Conservation (phyloP, 768 basidiomycete species). For the Artomyces pyxidatus region DNA sequence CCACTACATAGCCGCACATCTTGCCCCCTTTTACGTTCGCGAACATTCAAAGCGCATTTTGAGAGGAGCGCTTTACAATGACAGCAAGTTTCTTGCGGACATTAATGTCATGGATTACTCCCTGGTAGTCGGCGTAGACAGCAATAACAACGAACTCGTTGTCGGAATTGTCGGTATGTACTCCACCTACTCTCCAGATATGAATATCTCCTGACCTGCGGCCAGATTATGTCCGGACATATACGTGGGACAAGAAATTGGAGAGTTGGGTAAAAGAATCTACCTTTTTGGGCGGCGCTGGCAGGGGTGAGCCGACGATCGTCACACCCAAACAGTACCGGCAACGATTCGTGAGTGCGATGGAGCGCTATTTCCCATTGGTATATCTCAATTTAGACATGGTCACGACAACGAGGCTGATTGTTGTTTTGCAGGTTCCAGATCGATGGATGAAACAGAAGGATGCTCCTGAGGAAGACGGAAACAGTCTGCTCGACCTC, state of each 20-base stretch:
- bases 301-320: constrained; percentile 90
- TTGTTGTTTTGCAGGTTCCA: constrained; percentile 46
- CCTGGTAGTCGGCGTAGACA: constrained; percentile 91
- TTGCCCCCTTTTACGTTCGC: constrained; percentile 88
- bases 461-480: constrained; percentile 72
- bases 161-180: constrained; percentile 91
- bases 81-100: constrained; percentile 90
- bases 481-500: constrained; percentile 28
- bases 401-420: no score
- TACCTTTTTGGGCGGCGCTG: constrained; percentile 75
- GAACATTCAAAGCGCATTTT: constrained; percentile 94
- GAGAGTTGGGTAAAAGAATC: constrained; percentile 99
- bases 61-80: constrained; percentile 85
- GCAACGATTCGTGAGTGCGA: constrained; percentile 76
- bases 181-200: background rate
- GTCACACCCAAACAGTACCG: constrained; percentile 94
- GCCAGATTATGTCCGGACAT: constrained; percentile 88
- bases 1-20: constrained; percentile 56
- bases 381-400: constrained; percentile 45
- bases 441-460: constrained; percentile 89
- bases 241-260: constrained; percentile 97
- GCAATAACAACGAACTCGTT: constrained; percentile 80
- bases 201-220: background rate
- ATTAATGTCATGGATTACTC: constrained; percentile 99
- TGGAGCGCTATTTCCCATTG: constrained; percentile 86